Percentiles rank a stretch among this genome's conserved stretches.
phyloP scores from a whole-genome alignment of 225 moss, liverwort and hornwort genomes.

The Polytrichum formosum region DNA sequence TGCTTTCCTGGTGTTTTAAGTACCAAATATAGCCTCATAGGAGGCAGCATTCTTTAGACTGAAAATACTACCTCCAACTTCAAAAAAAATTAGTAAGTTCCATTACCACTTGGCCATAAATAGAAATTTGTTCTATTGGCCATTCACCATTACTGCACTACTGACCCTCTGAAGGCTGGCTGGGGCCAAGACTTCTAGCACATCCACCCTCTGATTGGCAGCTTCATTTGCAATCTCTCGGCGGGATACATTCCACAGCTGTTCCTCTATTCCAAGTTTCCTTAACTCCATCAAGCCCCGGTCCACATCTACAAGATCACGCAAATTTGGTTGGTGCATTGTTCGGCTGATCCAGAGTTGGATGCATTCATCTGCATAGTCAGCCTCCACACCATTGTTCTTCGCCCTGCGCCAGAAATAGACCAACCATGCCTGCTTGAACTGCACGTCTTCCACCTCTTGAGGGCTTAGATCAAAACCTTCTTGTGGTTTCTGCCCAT shows the following conservation, averaged over 20 bases:
- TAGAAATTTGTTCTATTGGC: background rate
- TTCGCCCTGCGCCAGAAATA: conserved; percentile 98
- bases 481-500: conserved; percentile 29
- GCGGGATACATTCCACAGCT: conserved; percentile 95
- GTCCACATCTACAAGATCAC: conserved; percentile 83
- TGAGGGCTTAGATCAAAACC: conserved; percentile 30
- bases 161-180: conserved; percentile 49
- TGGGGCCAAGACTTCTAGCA: conserved; percentile 52
- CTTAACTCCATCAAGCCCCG: conserved; percentile 85
- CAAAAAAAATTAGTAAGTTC: too few relatives aligned
- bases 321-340: conserved; percentile 79
- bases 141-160: conserved; percentile 25
- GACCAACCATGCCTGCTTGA: conserved; percentile 97
- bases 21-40: too few relatives aligned
- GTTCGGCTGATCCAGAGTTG: conserved; percentile 82
- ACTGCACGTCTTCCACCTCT: conserved; percentile 69
- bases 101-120: too few relatives aligned
- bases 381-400: conserved; percentile 80
- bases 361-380: conserved; percentile 80
- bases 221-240: conserved; percentile 78
- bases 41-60: too few relatives aligned
- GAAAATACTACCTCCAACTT: too few relatives aligned
- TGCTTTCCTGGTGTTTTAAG: too few relatives aligned
- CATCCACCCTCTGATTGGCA: conserved; percentile 66
- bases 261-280: conserved; percentile 90